phyloP scores from a whole-genome alignment of 2,329 filamentous ascomycete species.

The Acrocalymma vagum region DNA sequence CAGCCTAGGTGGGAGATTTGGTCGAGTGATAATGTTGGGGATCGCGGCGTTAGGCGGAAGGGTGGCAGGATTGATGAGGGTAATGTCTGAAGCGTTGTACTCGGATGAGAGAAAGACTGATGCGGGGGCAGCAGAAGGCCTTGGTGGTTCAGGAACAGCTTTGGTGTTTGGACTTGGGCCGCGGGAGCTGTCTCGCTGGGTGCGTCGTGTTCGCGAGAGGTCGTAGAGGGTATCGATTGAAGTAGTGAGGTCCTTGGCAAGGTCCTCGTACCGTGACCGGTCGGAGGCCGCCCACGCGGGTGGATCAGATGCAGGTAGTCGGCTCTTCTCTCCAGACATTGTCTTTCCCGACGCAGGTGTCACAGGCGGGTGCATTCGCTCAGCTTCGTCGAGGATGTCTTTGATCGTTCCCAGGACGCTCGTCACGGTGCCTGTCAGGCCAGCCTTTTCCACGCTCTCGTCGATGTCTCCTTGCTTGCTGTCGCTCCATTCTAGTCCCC shows the following conservation, averaged over 20 bases:
- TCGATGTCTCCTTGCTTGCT: constrained; percentile 76
- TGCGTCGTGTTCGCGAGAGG: constrained; percentile 71
- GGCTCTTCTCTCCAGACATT: constrained; percentile 46
- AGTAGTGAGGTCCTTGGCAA: constrained; percentile 76
- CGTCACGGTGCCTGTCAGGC: constrained; percentile 77
- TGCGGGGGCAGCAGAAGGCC: constrained; percentile 21
- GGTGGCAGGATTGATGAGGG: constrained; percentile 52
- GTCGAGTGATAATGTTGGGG: constrained; percentile 19
- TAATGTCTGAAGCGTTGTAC: constrained; percentile 52
- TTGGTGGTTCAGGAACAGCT: constrained; percentile 22
- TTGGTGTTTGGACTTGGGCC: constrained; percentile 28
- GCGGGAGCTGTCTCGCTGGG: constrained; percentile 33
- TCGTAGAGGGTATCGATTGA: constrained; percentile 84
- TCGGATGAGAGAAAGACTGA: constrained; percentile 41
- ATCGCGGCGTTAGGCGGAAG: constrained; percentile 32
- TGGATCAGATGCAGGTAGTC: constrained; percentile 36
- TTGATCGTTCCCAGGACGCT: constrained; percentile 84
- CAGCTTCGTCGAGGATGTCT: constrained; percentile 79
- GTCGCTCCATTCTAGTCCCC: constrained; percentile 85
- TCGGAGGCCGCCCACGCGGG: constrained; percentile 62
- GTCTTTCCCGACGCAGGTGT: constrained; percentile 40
- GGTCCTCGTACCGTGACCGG: constrained; percentile 80
- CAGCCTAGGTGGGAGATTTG: constrained; percentile 53
- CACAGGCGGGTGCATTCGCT: constrained; percentile 70
- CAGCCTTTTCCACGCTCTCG: constrained; percentile 71